Evolutionary conservation across 2,329 filamentous ascomycete genomes (phyloP).

Genomic region (Huntiella savannae): DNA sequence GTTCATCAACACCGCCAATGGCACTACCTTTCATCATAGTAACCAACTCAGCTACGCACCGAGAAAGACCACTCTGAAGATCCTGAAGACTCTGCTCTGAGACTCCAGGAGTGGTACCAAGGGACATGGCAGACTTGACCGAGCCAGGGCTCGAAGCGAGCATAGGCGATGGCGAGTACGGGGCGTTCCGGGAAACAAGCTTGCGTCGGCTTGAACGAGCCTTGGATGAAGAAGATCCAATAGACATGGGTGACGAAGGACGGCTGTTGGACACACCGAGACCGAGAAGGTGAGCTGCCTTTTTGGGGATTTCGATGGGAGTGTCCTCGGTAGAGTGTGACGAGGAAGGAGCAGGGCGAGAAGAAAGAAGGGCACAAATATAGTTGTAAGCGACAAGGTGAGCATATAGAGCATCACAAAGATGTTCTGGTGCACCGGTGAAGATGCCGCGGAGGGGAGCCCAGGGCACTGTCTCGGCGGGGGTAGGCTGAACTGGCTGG

Average conservation of each 20-base stretch:
- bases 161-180: neutral
- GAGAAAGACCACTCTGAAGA: slow-evolving; percentile 29
- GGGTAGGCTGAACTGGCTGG: neutral
- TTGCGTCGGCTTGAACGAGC: neutral
- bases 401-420: slow-evolving; percentile 40
- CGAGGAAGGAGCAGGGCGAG: slow-evolving; percentile 9
- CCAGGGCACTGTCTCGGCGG: slow-evolving; percentile 19
- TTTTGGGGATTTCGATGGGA: slow-evolving; percentile 25
- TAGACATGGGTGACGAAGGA: slow-evolving; percentile 13
- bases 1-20: slow-evolving; percentile 6
- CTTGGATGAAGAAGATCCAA: neutral
- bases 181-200: neutral
- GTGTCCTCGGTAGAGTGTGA: slow-evolving; percentile 5
- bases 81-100: slow-evolving; percentile 15
- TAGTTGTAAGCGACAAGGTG: slow-evolving; percentile 42
- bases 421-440: slow-evolving; percentile 30
- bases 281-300: slow-evolving; percentile 33
- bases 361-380: slow-evolving; percentile 20
- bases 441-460: slow-evolving; percentile 32
- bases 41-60: slow-evolving; percentile 32
- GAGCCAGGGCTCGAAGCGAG: slow-evolving; percentile 10
- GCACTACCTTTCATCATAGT: slow-evolving; percentile 22
- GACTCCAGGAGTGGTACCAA: too few species aligned
- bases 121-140: slow-evolving; percentile 14
- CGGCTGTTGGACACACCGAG: slow-evolving; percentile 17